Evolutionary conservation across 2,329 filamentous ascomycete species (phyloP).

Genomic region (Triangularia verruculosa): DNA sequence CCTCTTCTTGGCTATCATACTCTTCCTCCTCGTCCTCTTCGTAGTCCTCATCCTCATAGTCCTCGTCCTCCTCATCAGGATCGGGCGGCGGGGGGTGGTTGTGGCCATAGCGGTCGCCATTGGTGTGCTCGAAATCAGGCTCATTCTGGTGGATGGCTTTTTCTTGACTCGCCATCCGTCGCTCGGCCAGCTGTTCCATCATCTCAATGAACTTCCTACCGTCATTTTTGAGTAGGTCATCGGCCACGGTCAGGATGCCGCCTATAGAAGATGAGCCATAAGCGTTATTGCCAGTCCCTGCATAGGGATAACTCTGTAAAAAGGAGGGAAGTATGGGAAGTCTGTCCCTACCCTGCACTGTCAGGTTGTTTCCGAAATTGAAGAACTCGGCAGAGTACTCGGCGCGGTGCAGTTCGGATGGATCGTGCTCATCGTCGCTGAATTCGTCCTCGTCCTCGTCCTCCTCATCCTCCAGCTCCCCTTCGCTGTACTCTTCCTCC

Average conservation of each 20-base stretch:
- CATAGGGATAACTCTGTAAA: constrained; percentile 30
- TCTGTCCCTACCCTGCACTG: constrained; percentile 73
- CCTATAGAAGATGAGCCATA: constrained; percentile 55
- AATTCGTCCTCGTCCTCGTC: constrained; percentile 57
- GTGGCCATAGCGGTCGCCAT: constrained; percentile 62
- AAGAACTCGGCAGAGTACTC: constrained; percentile 81
- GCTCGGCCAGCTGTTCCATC: constrained; percentile 99
- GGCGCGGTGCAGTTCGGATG: constrained; percentile 53
- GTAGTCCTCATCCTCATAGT: constrained; percentile 58
- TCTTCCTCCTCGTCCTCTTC: constrained; percentile 47
- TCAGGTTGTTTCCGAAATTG: constrained; percentile 95
- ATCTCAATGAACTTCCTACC: constrained; percentile 99
- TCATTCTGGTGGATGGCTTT: constrained; percentile 71
- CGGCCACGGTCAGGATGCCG: constrained; percentile 96
- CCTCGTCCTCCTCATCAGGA: constrained; percentile 66
- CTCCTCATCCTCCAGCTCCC: constrained; percentile 51
- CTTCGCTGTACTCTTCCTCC: constrained; percentile 49
- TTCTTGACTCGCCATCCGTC: constrained; percentile 75
- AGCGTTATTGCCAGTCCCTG: constrained; percentile 30
- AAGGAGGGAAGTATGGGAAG: constrained; percentile 39
- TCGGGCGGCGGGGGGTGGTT: constrained; percentile 73
- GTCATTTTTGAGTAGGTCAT: constrained; percentile 97
- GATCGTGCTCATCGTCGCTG: constrained; percentile 58
- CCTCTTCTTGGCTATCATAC: not conserved
- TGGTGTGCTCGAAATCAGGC: constrained; percentile 52